These are phyloP conservation scores for Clavulina sp. DNA, from an alignment of 768 basidiomycete genomes.

Conservation along the genomic window DNA sequence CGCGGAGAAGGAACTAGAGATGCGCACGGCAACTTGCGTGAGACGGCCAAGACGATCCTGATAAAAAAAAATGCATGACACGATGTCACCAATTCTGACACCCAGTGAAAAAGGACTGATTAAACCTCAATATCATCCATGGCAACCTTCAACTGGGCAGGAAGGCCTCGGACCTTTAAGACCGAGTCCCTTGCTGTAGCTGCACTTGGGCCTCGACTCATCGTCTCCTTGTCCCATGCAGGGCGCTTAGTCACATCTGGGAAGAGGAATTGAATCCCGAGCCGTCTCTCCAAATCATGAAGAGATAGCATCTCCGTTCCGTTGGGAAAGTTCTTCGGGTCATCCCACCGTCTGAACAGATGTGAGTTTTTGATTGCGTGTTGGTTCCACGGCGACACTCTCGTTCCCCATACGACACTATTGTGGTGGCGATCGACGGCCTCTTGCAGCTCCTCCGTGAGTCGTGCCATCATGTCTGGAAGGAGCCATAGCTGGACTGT, in stretches of 20 bases:
- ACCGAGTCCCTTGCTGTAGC: too few species aligned
- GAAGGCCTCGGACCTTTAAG: background rate
- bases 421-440: background rate
- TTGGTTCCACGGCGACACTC: background rate
- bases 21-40: background rate
- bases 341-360: background rate
- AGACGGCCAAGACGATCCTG: background rate
- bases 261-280: background rate
- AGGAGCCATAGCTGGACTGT: background rate
- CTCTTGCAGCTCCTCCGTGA: background rate
- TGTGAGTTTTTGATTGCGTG: background rate
- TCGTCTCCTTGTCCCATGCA: background rate
- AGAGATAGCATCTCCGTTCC: background rate
- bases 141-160: background rate
- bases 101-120: background rate
- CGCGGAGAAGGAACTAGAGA: background rate
- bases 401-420: background rate
- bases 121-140: background rate
- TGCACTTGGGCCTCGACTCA: background rate
- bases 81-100: background rate
- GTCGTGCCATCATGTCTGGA: background rate
- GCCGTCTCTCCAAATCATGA: background rate
- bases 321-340: background rate
- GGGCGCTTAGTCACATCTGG: background rate
- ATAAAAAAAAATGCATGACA: background rate